Conservation (phyloP, 495 filamentous ascomycete species). For the Annulohypoxylon stygium region DNA sequence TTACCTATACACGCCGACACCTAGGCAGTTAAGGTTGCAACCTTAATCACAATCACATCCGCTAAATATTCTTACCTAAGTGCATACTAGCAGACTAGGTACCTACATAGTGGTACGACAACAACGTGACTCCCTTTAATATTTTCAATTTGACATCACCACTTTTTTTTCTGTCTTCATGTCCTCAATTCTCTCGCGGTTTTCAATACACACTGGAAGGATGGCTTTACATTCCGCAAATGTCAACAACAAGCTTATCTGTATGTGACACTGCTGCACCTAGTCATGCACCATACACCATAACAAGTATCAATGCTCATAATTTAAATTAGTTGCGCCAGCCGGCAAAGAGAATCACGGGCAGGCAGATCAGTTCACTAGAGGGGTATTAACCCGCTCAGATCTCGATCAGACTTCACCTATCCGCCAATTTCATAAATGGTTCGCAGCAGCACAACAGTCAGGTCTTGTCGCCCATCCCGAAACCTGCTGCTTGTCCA, state of each 20-base stretch:
- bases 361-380: constrained; percentile 74
- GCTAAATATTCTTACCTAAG: too few relatives aligned
- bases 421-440: constrained; percentile 84
- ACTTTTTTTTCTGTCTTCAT: constrained; percentile 30
- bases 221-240: constrained; percentile 65
- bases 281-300: not conserved
- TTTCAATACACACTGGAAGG: constrained; percentile 40
- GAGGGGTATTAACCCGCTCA: constrained; percentile 64
- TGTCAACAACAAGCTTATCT: constrained; percentile 62
- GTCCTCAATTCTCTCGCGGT: constrained; percentile 28
- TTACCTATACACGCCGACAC: too few relatives aligned
- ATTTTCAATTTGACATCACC: not conserved
- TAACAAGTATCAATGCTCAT: constrained; percentile 14
- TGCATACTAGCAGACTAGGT: too few relatives aligned
- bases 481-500: constrained; percentile 83
- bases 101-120: not conserved
- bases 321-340: constrained; percentile 53
- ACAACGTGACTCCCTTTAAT: constrained; percentile 26
- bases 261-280: constrained; percentile 56
- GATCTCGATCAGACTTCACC: constrained; percentile 70
- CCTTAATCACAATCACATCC: too few relatives aligned
- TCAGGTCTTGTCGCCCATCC: constrained; percentile 72
- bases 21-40: too few relatives aligned
- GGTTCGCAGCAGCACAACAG: constrained; percentile 80
- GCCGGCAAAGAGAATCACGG: constrained; percentile 55